Evolutionary conservation across 305 asterid species (phyloP).

Genomic region (Fraxinus angustifolia): DNA sequence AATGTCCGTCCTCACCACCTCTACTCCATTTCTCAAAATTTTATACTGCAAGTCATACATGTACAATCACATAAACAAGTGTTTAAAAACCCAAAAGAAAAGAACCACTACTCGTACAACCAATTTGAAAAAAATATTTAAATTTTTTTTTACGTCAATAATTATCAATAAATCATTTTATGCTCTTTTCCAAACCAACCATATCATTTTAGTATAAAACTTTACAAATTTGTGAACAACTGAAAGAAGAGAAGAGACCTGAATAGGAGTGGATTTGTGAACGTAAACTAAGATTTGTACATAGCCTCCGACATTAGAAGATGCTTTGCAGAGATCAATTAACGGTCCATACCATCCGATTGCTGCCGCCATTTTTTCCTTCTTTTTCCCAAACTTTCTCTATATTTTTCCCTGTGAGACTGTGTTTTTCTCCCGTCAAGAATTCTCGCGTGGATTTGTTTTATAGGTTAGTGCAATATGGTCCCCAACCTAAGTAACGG

Average conservation of each 20-base stretch:
- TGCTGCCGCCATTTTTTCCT: constrained; percentile 41
- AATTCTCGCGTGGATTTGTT: neutral
- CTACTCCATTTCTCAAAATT: constrained; percentile 48
- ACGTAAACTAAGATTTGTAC: constrained; percentile 61
- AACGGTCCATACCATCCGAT: constrained; percentile 76
- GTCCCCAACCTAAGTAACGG: neutral
- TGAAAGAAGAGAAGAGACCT: constrained; percentile 34
- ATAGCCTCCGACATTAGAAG: constrained; percentile 51
- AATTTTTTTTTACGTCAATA: neutral
- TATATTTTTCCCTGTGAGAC: neutral
- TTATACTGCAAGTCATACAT: constrained; percentile 43
- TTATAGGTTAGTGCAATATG: neutral
- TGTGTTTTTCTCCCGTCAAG: neutral
- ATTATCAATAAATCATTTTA: neutral
- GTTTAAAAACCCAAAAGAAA: neutral
- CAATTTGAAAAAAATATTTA: neutral
- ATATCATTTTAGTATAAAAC: neutral
- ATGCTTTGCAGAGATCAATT: constrained; percentile 53
- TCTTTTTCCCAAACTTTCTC: neutral
- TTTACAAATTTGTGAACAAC: neutral
- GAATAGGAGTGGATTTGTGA: constrained; percentile 59
- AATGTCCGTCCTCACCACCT: constrained; percentile 62
- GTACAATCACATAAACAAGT: neutral
- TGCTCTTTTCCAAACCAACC: neutral
- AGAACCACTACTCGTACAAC: neutral